Evolutionary conservation across 2,329 filamentous ascomycete species (phyloP).

Genomic region (Pseudogymnoascus sp.): DNA sequence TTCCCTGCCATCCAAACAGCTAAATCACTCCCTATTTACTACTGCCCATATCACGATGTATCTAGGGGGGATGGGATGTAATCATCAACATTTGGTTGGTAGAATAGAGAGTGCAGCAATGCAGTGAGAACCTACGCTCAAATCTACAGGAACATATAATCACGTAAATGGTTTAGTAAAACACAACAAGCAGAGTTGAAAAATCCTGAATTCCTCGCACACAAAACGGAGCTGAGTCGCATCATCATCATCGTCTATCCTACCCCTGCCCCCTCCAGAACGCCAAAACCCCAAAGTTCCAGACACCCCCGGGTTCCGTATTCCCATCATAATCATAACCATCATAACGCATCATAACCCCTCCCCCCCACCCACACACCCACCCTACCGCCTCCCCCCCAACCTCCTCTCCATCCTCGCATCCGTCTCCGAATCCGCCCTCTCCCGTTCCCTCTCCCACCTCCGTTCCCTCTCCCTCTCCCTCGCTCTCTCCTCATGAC

Average conservation of each 20-base stretch:
- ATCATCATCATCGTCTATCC: not conserved
- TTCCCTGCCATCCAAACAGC: too few species aligned
- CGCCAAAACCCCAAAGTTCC: not conserved
- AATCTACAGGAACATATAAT: too few species aligned
- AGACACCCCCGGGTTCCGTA: not conserved
- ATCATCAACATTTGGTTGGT: too few species aligned
- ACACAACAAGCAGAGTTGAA: not conserved
- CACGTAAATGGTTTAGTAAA: not conserved
- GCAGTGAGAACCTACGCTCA: too few species aligned
- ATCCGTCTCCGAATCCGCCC: not conserved
- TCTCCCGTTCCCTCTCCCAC: slow-evolving; percentile 9
- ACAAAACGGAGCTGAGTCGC: not conserved
- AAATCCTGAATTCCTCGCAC: not conserved
- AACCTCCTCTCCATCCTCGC: not conserved
- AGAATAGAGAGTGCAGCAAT: too few species aligned
- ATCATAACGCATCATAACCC: not conserved
- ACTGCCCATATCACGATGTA: too few species aligned
- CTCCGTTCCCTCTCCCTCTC: slow-evolving; percentile 13
- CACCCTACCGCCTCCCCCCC: slow-evolving; percentile 9
- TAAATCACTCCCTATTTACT: too few species aligned
- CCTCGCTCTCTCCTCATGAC: slow-evolving; percentile 10
- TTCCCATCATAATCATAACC: not conserved
- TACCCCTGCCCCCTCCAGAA: not conserved
- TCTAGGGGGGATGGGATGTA: too few species aligned
- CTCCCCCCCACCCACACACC: slow-evolving; percentile 7